Conservation (phyloP, 495 filamentous ascomycete genomes). For the Bacidia gigantensis region DNA sequence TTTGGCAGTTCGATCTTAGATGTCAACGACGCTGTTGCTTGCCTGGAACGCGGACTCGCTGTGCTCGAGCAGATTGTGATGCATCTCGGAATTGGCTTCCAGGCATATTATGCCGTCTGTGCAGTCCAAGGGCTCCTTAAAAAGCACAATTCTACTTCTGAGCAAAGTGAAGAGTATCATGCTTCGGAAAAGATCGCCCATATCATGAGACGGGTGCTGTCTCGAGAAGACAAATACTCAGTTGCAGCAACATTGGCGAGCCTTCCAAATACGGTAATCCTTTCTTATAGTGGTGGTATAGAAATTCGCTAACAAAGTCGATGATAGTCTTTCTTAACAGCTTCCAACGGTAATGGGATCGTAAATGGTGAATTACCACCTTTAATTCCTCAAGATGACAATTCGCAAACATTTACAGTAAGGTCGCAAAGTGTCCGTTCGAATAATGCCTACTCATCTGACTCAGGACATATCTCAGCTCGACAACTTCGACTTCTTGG, state of each 20-base stretch:
- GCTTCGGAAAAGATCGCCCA: background rate
- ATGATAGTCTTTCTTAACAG: too few species aligned
- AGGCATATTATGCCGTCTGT: conserved; percentile 24
- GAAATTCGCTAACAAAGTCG: too few species aligned
- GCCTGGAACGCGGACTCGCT: conserved; percentile 18
- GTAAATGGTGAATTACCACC: too few species aligned
- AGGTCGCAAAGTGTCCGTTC: background rate
- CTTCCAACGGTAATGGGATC: too few species aligned
- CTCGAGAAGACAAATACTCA: conserved; percentile 11
- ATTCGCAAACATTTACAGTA: background rate
- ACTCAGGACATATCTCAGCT: background rate
- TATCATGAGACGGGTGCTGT: background rate
- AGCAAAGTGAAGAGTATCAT: background rate
- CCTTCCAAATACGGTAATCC: conserved; percentile 11
- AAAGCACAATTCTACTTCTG: background rate
- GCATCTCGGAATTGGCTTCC: conserved; percentile 21
- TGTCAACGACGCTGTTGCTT: conserved; percentile 1
- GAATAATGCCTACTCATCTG: background rate
- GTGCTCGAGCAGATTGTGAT: conserved; percentile 22
- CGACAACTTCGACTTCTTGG: background rate
- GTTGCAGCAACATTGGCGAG: conserved; percentile 12
- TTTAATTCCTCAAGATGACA: background rate
- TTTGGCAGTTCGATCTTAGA: conserved; percentile 2
- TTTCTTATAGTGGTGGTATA: too few species aligned
- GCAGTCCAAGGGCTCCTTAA: conserved; percentile 14